Conservation (phyloP, 75 land plant genomes). For the Picea sitchensis region DNA sequence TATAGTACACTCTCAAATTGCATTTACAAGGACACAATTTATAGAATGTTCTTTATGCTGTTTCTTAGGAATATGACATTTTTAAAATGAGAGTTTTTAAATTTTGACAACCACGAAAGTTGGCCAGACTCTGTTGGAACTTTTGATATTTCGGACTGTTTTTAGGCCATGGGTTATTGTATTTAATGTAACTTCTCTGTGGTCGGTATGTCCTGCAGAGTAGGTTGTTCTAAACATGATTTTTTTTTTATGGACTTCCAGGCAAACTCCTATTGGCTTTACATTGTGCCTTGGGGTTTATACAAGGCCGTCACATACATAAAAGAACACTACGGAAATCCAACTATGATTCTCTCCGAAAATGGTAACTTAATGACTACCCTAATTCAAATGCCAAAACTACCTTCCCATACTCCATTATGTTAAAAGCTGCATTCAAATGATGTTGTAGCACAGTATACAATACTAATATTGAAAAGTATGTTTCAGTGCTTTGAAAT, state of each 20-base stretch:
- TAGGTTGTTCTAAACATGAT: neutral
- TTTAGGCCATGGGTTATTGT: neutral
- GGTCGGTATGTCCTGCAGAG: neutral
- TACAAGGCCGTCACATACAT: conserved; percentile 48
- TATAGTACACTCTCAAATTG: neutral
- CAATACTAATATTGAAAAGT: neutral
- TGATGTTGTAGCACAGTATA: neutral
- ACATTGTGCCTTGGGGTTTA: conserved; percentile 74
- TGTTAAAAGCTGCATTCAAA: neutral
- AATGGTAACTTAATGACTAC: conserved; percentile 37
- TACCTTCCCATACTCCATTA: neutral
- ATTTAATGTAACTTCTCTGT: neutral
- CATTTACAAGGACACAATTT: neutral
- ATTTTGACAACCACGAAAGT: neutral
- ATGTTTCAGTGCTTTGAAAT: neutral
- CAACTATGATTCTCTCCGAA: conserved; percentile 47
- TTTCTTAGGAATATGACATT: neutral
- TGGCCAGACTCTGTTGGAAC: neutral
- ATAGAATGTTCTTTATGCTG: neutral
- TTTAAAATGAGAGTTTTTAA: no score
- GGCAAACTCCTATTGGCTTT: conserved; percentile 61
- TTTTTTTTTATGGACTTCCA: conserved; percentile 15
- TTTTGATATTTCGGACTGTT: neutral
- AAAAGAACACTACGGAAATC: conserved; percentile 41
- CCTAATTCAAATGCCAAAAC: neutral